A percentile compares a stretch with the other conserved stretches of the same genome.
Evolutionary conservation across 495 filamentous ascomycete species (phyloP).

Genomic region (Hypoxylon fragiforme): DNA sequence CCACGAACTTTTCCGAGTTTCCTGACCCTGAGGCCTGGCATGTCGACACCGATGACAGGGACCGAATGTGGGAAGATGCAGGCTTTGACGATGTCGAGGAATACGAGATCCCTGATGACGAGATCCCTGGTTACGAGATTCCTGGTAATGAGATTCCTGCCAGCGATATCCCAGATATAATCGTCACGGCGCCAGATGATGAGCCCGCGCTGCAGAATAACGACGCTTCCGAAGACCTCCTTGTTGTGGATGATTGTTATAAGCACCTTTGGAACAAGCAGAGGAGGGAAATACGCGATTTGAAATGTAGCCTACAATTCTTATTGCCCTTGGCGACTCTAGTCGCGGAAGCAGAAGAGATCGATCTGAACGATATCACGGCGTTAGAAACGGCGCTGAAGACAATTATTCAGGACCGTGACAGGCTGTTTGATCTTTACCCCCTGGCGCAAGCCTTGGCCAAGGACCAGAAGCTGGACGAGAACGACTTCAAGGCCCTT

Average conservation of each 20-base stretch:
- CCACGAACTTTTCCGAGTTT: constrained; percentile 10
- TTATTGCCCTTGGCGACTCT: constrained; percentile 21
- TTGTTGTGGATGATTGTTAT: constrained; percentile 10
- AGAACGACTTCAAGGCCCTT: constrained; percentile 11
- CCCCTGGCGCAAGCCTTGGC: constrained; percentile 27
- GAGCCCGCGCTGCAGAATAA: background rate
- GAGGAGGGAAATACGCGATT: constrained; percentile 2
- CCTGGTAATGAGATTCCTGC: no score
- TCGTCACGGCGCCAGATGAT: constrained; percentile 1
- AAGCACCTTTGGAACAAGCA: constrained; percentile 10
- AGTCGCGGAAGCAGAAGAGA: constrained; percentile 17
- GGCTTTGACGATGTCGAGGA: constrained; percentile 12
- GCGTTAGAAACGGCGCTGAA: constrained; percentile 7
- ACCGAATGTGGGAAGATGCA: constrained; percentile 20
- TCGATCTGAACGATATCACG: constrained; percentile 9
- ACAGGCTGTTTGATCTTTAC: constrained; percentile 13
- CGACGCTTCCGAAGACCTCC: background rate
- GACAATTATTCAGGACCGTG: constrained; percentile 22
- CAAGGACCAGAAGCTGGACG: constrained; percentile 21
- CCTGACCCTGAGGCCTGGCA: constrained; percentile 16
- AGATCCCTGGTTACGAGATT: no score
- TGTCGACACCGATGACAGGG: background rate
- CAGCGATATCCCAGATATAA: constrained; percentile 2
- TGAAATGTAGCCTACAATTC: background rate
- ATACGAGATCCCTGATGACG: no score